Evolutionary conservation across 495 filamentous ascomycete species (phyloP).

Genomic region (Pyrenopolyporus hunteri): DNA sequence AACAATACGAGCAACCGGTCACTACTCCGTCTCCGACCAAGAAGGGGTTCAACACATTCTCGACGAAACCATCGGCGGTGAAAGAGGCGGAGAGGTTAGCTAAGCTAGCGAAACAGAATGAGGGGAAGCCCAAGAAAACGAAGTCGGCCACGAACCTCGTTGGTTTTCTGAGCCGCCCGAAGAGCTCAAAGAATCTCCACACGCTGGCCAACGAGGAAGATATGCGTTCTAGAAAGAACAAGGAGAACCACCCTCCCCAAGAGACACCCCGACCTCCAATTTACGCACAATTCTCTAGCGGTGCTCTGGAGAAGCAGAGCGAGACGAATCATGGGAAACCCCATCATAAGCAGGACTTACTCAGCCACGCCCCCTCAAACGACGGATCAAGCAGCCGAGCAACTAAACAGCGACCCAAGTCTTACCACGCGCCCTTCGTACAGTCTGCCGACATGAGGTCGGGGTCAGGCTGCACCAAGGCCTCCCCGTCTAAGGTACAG

Average conservation of each 20-base stretch:
- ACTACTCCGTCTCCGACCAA: constrained; percentile 59
- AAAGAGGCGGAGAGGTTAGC: constrained; percentile 61
- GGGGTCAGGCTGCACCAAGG: constrained; percentile 35
- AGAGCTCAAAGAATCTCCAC: constrained; percentile 62
- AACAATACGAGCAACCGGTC: constrained; percentile 38
- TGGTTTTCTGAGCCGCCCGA: constrained; percentile 65
- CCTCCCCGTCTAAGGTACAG: constrained; percentile 42
- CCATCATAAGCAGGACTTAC: neutral
- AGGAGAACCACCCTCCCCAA: constrained; percentile 72
- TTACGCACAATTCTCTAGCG: constrained; percentile 72
- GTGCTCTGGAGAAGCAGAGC: constrained; percentile 37
- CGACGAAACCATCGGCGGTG: constrained; percentile 63
- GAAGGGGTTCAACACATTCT: constrained; percentile 70
- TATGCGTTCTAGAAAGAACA: constrained; percentile 62
- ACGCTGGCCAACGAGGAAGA: constrained; percentile 49
- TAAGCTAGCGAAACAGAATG: constrained; percentile 51
- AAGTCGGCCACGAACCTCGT: constrained; percentile 83
- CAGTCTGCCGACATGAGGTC: constrained; percentile 50
- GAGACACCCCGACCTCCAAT: constrained; percentile 68
- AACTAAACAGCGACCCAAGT: constrained; percentile 40
- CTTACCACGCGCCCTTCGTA: constrained; percentile 38
- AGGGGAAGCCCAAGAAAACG: constrained; percentile 74
- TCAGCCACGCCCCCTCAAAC: constrained; percentile 17
- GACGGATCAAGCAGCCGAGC: constrained; percentile 8
- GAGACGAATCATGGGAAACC: constrained; percentile 11